Base-by-base conservation (phyloP, 768 basidiomycete genomes). In the Suillus weaverae region DNA sequence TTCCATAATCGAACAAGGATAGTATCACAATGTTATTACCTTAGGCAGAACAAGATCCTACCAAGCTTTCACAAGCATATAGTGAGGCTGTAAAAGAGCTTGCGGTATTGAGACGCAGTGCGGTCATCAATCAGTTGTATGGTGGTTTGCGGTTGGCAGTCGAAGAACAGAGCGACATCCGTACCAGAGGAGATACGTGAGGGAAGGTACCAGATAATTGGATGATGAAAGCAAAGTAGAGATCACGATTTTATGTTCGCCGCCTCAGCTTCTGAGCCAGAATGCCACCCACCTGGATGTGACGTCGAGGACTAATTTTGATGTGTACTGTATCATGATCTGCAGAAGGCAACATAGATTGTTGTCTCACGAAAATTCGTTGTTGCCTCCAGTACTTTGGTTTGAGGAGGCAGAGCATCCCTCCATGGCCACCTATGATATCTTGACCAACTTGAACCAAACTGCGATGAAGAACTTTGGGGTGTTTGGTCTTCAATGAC, bases 91-190 rank as follows among this genome's bases (percentile, higher is more conserved):
- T 84, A 43, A 84, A 84, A 65, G 95, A 98, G 69, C 84, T 95
- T 22, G 82, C 86, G 8, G 88, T 91, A 14, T 80, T 97, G 63
- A 87, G 89, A 67, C 85, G 96, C 55, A 85, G 92, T 64, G 90
- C 91, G 1, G 82, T 95, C 53, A 89, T 98, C 26, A 99, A 97
- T 78, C 87, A 91, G 73, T 78, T 97, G 59, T 99, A 94, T 70
- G 93, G 95, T 20, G 95, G 95, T 10, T 89, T 88, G 81, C 89
- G 84, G 71, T 78, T 98, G 46, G 92, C 92, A 2, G 89, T 99
- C n/a, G 96, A 99, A 77, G 80, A 86, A 51, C 79, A 83, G 68
- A 74, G 70, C 56, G 74, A 73, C 14, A 54, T 66, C 18, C 65
- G 59, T 39, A 63, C 66, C 61, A 69, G 71, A 43, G 63, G 68